Percentiles rank a stretch among this genome's conserved stretches.
Evolutionary conservation across 768 basidiomycete genomes (phyloP).

Genomic region (Mycena sanguinolenta): DNA sequence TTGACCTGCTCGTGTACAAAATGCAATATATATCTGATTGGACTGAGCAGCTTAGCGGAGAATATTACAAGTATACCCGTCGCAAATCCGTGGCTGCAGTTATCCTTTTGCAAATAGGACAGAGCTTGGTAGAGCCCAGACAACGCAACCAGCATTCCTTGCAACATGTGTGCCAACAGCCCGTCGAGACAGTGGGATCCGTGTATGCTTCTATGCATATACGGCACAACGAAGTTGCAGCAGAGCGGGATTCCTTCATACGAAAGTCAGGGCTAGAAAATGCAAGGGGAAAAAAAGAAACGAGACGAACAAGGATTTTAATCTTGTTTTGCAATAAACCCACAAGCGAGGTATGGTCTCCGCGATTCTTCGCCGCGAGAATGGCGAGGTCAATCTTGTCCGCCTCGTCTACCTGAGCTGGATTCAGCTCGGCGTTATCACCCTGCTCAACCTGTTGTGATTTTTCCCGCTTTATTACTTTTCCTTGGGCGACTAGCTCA

Average conservation of each 20-base stretch:
- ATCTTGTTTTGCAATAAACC: conserved; percentile 74
- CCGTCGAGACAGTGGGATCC: conserved; percentile 85
- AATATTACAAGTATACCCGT: conserved; percentile 74
- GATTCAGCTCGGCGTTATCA: conserved; percentile 44
- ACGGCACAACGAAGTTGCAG: conserved; percentile 70
- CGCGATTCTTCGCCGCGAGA: conserved; percentile 60
- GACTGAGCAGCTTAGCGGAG: not conserved
- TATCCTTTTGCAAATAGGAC: conserved; percentile 90
- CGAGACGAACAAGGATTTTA: conserved; percentile 63
- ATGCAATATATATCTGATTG: too few species aligned
- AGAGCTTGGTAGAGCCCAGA: conserved; percentile 83
- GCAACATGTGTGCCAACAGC: conserved; percentile 92
- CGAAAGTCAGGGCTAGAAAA: conserved; percentile 21
- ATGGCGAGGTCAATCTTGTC: conserved; percentile 66
- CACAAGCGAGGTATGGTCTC: conserved; percentile 63
- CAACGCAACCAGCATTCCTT: conserved; percentile 88
- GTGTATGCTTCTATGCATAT: conserved; percentile 85
- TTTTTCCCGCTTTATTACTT: conserved; percentile 47
- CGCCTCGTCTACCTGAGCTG: conserved; percentile 53
- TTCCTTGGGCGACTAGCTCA: conserved; percentile 69
- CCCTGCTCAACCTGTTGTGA: conserved; percentile 35
- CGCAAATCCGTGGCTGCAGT: conserved; percentile 82
- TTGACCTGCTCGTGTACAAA: too few species aligned
- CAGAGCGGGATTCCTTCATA: conserved; percentile 60
- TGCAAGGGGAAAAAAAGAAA: conserved; percentile 2